A percentile compares a stretch with the other conserved stretches of the same genome.
Evolutionary conservation across 2,329 filamentous ascomycete species (phyloP).

Genomic region (Chaetomiaceae sp.): DNA sequence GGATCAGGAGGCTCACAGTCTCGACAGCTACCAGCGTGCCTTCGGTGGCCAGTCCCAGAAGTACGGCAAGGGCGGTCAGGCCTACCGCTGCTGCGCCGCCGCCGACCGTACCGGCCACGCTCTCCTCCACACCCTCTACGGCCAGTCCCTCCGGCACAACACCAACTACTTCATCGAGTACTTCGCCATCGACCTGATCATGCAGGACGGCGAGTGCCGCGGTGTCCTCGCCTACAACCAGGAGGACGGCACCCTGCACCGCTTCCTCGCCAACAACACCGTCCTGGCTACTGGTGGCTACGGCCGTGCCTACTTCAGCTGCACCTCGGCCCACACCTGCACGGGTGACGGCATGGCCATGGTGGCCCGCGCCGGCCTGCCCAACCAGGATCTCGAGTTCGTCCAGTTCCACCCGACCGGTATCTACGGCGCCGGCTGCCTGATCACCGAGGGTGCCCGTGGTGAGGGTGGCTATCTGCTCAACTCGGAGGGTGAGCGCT

Average conservation of each 20-base stretch:
- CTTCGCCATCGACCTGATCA: constrained; percentile 94
- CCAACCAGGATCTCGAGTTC: constrained; percentile 99
- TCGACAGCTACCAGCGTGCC: constrained; percentile 81
- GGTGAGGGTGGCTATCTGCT: constrained; percentile 97
- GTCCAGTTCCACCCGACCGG: constrained; percentile 99
- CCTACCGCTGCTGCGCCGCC: constrained; percentile 93
- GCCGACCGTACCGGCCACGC: constrained; percentile 97
- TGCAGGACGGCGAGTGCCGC: constrained; percentile 95
- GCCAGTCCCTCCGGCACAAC: constrained; percentile 93
- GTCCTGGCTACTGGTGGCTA: constrained; percentile 96
- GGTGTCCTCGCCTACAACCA: constrained; percentile 98
- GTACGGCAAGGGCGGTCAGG: constrained; percentile 94
- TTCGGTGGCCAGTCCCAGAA: constrained; percentile 97
- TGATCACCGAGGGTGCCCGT: constrained; percentile 97
- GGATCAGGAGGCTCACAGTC: constrained; percentile 12
- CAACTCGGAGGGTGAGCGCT: constrained; percentile 96
- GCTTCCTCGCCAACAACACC: constrained; percentile 95
- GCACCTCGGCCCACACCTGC: constrained; percentile 96
- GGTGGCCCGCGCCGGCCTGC: constrained; percentile 94
- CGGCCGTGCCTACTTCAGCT: constrained; percentile 96
- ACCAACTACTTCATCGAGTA: constrained; percentile 99
- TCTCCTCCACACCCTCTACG: constrained; percentile 96
- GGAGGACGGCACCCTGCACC: constrained; percentile 95
- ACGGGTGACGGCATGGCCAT: constrained; percentile 99
- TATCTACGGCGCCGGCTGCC: constrained; percentile 96